Conservation (phyloP, 2,329 filamentous ascomycete genomes). For the Aspergillus pseudoterreus region DNA sequence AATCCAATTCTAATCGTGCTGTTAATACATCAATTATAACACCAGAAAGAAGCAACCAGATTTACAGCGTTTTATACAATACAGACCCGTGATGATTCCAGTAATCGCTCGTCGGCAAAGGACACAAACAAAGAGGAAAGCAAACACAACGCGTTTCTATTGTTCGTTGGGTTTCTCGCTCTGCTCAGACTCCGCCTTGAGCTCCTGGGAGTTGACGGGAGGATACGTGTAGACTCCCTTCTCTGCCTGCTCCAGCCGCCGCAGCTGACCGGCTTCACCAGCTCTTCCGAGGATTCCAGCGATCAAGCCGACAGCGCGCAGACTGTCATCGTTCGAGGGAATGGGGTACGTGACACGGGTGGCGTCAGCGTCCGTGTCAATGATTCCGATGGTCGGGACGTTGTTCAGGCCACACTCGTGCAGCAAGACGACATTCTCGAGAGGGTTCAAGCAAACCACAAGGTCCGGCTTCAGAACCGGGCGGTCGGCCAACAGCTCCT, state of each 20-base stretch:
- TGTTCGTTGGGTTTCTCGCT: neutral
- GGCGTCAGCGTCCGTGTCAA: slow-evolving; percentile 90
- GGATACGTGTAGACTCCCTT: slow-evolving; percentile 60
- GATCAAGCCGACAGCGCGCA: slow-evolving; percentile 77
- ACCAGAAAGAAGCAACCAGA: slow-evolving; percentile 14
- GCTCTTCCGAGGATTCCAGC: slow-evolving; percentile 81
- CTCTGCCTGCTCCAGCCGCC: slow-evolving; percentile 61
- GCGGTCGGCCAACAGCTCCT: slow-evolving; percentile 59
- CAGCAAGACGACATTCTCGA: slow-evolving; percentile 86
- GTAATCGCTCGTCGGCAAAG: slow-evolving; percentile 11
- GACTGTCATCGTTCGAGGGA: slow-evolving; percentile 93
- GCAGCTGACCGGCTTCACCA: slow-evolving; percentile 70
- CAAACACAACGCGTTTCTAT: neutral
- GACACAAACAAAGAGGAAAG: slow-evolving; percentile 6
- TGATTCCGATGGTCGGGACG: slow-evolving; percentile 89
- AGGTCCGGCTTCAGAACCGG: slow-evolving; percentile 77
- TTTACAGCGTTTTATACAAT: slow-evolving; percentile 34
- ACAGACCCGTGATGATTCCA: slow-evolving; percentile 18
- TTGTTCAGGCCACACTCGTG: slow-evolving; percentile 86
- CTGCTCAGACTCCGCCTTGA: neutral
- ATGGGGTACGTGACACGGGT: slow-evolving; percentile 96
- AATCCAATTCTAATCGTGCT: slow-evolving; percentile 5
- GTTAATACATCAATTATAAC: slow-evolving; percentile 18
- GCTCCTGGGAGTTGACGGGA: slow-evolving; percentile 15
- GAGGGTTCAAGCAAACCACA: slow-evolving; percentile 85